Evolutionary conservation across 1,284 basidiomycete species (phyloP), one percentile per base, ranked within the genome.

Genomic region (Ceratobasidium sp.): DNA sequence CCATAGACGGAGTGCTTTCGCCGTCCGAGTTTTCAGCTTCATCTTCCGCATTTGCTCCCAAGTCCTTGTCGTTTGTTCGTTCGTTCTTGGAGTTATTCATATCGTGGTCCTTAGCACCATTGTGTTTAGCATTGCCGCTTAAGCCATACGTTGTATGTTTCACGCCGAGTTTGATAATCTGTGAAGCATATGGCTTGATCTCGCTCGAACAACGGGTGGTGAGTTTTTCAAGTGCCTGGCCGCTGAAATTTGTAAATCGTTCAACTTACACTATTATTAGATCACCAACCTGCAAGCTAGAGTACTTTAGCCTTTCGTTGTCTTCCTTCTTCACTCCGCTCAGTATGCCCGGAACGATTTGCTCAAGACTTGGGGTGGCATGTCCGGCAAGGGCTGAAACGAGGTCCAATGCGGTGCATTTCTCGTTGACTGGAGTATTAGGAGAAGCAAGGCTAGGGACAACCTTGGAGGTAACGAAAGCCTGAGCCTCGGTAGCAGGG

Each of bases 1-100:
- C 96, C 86, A 98, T 98, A 91, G 98, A 99, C 0, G 96, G 98
- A 20, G 95, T 94, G 83, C 99, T 97, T 83, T 99, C 97, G 80
- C 99, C 97, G 82, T 99, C 97, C 6, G 96, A 96, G 84, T 98
- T 98, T 80, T 84, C 88, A 81, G 82, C 91, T 90, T 94, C 91
- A 81, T n/a, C n/a, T n/a, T n/a, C n/a, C n/a, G n/a, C n/a, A n/a
- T n/a, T n/a, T n/a, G n/a, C n/a, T n/a, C n/a, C n/a, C n/a, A n/a
- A n/a, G n/a, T n/a, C n/a, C n/a, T n/a, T n/a, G n/a, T n/a, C n/a
- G n/a, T n/a, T n/a, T n/a, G n/a, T n/a, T n/a, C 93, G 85, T 40
- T 85, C 93, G 3, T 93, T 92, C n/a, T n/a, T n/a, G n/a, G n/a
- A n/a, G n/a, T n/a, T n/a, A n/a, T n/a, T n/a, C n/a, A n/a, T n/a